Conservation (phyloP, 1,139 yeast species). For the Arxiozyma slooffiae region DNA sequence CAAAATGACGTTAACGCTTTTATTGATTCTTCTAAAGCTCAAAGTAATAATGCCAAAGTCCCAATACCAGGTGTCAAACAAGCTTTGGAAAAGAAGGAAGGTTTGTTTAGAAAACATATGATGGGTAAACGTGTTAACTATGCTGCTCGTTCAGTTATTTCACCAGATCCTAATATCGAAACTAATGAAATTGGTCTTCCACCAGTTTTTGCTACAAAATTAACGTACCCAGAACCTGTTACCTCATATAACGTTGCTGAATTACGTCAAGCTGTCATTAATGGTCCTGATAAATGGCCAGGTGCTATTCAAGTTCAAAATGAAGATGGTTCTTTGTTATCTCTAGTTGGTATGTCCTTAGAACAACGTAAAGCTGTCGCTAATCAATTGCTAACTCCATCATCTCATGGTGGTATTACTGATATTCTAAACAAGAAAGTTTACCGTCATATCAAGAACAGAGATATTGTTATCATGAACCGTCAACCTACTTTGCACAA, state of each 20-base stretch:
- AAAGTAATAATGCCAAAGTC: constrained; percentile 49
- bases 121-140: constrained; percentile 99
- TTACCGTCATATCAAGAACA: constrained; percentile 83
- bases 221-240: constrained; percentile 97
- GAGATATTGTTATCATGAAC: constrained; percentile 95
- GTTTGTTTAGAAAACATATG: constrained; percentile 96
- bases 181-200: constrained; percentile 98
- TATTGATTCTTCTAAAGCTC: constrained; percentile 85
- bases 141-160: constrained; percentile 97
- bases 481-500: constrained; percentile 98
- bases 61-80: constrained; percentile 95
- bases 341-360: constrained; percentile 76
- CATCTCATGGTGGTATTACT: constrained; percentile 36
- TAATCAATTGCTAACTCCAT: constrained; percentile 85
- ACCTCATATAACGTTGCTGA: constrained; percentile 88
- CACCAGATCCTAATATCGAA: constrained; percentile 97
- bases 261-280: constrained; percentile 86
- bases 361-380: constrained; percentile 97
- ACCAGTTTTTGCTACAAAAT: constrained; percentile 90
- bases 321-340: constrained; percentile 84
- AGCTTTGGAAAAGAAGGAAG: constrained; percentile 97
- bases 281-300: constrained; percentile 98
- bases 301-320: constrained; percentile 96
- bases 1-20: constrained; percentile 94
- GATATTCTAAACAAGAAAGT: constrained; percentile 81